phyloP scores from a whole-genome alignment of 345 rosid genomes.

The Leavenworthia alabamica region DNA sequence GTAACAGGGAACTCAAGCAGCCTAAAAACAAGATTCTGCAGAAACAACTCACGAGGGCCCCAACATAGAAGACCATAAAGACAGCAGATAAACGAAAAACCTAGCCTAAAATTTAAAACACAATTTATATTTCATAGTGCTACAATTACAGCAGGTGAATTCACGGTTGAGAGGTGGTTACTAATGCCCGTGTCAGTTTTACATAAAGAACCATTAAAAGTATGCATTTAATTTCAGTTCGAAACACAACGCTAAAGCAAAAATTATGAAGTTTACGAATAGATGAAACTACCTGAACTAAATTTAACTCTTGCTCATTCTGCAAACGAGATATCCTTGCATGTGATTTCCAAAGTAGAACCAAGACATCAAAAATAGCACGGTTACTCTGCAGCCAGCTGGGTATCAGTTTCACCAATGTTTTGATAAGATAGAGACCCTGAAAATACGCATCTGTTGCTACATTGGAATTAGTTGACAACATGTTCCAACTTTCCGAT shows the following conservation, averaged over 20 bases:
- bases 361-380: slow-evolving; percentile 70
- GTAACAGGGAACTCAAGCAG: slow-evolving; percentile 1
- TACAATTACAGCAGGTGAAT: not conserved
- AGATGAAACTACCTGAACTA: slow-evolving; percentile 67
- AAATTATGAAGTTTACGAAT: not conserved
- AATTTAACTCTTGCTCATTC: slow-evolving; percentile 84
- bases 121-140: not conserved
- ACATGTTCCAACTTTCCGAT: slow-evolving; percentile 34
- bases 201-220: slow-evolving; percentile 5
- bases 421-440: slow-evolving; percentile 86
- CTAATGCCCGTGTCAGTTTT: not conserved
- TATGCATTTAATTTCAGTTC: slow-evolving; percentile 10
- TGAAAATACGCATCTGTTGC: slow-evolving; percentile 77
- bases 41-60: not conserved
- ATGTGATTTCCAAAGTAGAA: slow-evolving; percentile 84
- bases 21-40: not conserved
- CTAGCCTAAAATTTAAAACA: not conserved
- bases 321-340: slow-evolving; percentile 76
- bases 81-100: not conserved
- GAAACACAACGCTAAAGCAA: slow-evolving; percentile 2
- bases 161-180: not conserved
- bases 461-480: slow-evolving; percentile 37
- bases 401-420: slow-evolving; percentile 80
- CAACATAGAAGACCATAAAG: slow-evolving; percentile 14
- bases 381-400: slow-evolving; percentile 87